Evolutionary conservation across 805 yeast species (phyloP), one percentile per base, ranked within the genome.

Genomic region (Candida lessepsii): DNA sequence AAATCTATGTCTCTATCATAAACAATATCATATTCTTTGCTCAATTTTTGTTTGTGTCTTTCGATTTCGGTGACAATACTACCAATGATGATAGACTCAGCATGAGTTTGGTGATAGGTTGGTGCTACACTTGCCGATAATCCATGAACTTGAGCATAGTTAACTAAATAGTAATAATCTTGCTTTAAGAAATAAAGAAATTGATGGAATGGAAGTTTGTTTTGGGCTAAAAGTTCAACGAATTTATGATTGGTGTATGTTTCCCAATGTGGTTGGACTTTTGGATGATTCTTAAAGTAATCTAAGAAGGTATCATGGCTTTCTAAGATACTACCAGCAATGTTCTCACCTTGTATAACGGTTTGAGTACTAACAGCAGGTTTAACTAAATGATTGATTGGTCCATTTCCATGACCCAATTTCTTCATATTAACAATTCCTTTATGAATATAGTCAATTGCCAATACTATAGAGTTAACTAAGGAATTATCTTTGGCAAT

Each of bases 161-260:
- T 81, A n/a, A 75, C 56, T 41, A 86, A 65, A 50, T 86, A 86
- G 28, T 77, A 71, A 61, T 78, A 82, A 60, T 86, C 95, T 61
- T 86, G 84, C 47, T 67, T 65, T 43, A 78, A 58, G 46, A 67
- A 82, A 50, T 74, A 73, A 31, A 71, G 61, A 57, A 84, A 86
- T 39, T 70, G 67, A 8, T 63, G 60, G 16, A 65, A 59, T 3
- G 74, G 70, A 21, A 86, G 63, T 3, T 71, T 53, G 23, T 79
- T 78, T 11, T 65, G 54, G 1, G 85, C 83, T 13, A 84, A 53
- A 35, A 64, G 58, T 36, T 60, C 54, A 10, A 84, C 77, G 57
- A 86, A 86, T 11, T 74, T 75, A 54, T 86, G 95, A 36, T 76
- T 56, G 2, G 70, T 65, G 50, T 84, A 86, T 7, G 52, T 49